phyloP scores from a whole-genome alignment of 495 filamentous ascomycete genomes.

The Lineolata rhizophorae region DNA sequence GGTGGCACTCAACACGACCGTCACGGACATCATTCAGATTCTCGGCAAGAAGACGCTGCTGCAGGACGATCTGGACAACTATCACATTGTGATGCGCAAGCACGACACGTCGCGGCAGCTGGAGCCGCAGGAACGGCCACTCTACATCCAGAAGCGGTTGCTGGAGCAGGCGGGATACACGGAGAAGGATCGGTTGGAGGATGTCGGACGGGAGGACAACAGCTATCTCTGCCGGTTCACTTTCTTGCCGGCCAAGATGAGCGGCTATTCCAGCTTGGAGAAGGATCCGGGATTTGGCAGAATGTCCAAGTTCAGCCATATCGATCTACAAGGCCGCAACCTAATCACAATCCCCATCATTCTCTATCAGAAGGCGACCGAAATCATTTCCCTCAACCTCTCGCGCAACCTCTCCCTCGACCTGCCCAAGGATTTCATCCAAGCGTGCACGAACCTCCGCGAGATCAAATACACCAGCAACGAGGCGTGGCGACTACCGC shows the following conservation, averaged over 20 bases:
- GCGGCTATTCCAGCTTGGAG: conserved; percentile 51
- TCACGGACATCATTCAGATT: conserved; percentile 59
- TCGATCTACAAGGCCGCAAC: conserved; percentile 80
- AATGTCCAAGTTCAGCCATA: conserved; percentile 73
- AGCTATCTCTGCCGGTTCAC: conserved; percentile 91
- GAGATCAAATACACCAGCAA: conserved; percentile 91
- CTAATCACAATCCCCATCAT: conserved; percentile 87
- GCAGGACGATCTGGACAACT: conserved; percentile 73
- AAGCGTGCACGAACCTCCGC: conserved; percentile 70
- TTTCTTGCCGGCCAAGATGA: conserved; percentile 72
- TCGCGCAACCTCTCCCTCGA: conserved; percentile 81
- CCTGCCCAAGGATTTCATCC: conserved; percentile 90
- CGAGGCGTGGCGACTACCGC: conserved; percentile 69
- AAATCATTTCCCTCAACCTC: conserved; percentile 88
- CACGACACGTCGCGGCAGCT: conserved; percentile 76
- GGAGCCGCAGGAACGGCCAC: conserved; percentile 52
- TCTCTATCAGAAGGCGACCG: conserved; percentile 72
- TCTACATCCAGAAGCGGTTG: conserved; percentile 80
- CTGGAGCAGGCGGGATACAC: conserved; percentile 85
- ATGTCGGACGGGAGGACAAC: conserved; percentile 93
- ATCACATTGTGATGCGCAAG: conserved; percentile 85
- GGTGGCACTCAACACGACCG: conserved; percentile 56
- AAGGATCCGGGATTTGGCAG: conserved; percentile 62
- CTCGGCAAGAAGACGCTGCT: conserved; percentile 81
- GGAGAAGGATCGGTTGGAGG: conserved; percentile 69